Conservation (phyloP, 2,329 filamentous ascomycete species). For the Zasmidium cellare region DNA sequence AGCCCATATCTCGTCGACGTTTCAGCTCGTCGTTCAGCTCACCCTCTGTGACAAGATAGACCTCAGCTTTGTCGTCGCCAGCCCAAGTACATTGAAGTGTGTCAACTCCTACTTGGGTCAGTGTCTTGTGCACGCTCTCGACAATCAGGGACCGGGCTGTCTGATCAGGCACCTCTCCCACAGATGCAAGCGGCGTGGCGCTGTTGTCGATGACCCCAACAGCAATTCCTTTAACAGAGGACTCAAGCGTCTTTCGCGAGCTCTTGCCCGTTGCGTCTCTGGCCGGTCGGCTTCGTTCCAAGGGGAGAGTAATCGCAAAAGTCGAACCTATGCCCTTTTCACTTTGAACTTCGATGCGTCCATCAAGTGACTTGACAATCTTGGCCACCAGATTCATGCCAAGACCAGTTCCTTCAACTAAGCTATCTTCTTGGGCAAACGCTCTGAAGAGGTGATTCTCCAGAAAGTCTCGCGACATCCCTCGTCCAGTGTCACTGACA, state of each 20-base stretch:
- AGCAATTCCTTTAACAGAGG: slow-evolving; percentile 13
- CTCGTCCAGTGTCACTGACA: slow-evolving; percentile 65
- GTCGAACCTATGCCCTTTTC: slow-evolving; percentile 24
- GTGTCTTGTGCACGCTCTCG: slow-evolving; percentile 19
- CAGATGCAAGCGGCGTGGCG: slow-evolving; percentile 14
- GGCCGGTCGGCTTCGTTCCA: slow-evolving; percentile 18
- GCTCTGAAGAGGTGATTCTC: slow-evolving; percentile 62
- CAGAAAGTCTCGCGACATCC: slow-evolving; percentile 65
- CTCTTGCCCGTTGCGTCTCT: slow-evolving; percentile 5
- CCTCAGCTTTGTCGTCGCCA: slow-evolving; percentile 20
- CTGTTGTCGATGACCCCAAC: slow-evolving; percentile 21
- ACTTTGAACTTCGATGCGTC: slow-evolving; percentile 49
- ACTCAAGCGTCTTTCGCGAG: slow-evolving; percentile 7
- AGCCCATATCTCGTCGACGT: slow-evolving; percentile 12
- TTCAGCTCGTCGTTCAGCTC: slow-evolving; percentile 20
- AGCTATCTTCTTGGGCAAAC: slow-evolving; percentile 63
- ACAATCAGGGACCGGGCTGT: slow-evolving; percentile 19
- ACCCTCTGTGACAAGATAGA: slow-evolving; percentile 25
- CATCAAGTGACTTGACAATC: slow-evolving; percentile 61
- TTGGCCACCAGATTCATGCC: slow-evolving; percentile 64
- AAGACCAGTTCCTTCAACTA: slow-evolving; percentile 63
- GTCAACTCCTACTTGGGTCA: slow-evolving; percentile 22
- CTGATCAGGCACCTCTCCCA: slow-evolving; percentile 14
- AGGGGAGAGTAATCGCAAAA: slow-evolving; percentile 22
- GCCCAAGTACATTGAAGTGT: slow-evolving; percentile 17